Base-by-base conservation (phyloP, 441 rosid species). In the Dalechampia spathulata region DNA sequence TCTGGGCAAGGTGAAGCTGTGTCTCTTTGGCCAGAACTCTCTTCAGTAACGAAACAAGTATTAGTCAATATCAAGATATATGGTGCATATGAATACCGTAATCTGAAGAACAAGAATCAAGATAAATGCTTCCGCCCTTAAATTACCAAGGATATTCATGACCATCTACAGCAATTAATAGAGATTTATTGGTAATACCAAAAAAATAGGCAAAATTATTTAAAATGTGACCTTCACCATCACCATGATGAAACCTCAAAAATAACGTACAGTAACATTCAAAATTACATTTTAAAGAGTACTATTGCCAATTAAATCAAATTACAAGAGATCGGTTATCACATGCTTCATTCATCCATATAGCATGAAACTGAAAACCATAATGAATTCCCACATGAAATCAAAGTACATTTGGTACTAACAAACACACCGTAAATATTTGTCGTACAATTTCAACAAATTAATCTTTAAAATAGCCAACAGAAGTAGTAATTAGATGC, bases 1-100 rank as follows among this genome's bases (percentile, higher is more conserved):
- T 90, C 63, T 79, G 86, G 10, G 89, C 80, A 64, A 93, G 75
- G 64, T 87, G 97, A 68, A 90, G 95, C 73, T 80, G 93, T 2
- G 89, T 83, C 74, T 89, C 93, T 69, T 87, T 89, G 16, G 83
- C 95, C 77, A 83, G 70, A 40, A 76, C 83, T 71, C 77, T 81
- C 99, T 93, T 75, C 61, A 75, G 34, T 50, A 46, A 53, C 28
- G 42, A 34, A 37, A 43, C 13, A 25, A 39, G 38, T 38, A 2
- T 2, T 25, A 7, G n/a, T 3, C 43, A 55, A 54, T 37, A 36
- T 28, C 5, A 17, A 37, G 27, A 34, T 37, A 25, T 34, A 7
- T 34, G 6, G 7, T 50, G 49, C 17, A 53, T 12, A 34, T 37
- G 14, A 10, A 40, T 12, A 49, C 43, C 36, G 43, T 7, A 34